Percentiles rank a stretch among this genome's conserved stretches.
Evolutionary conservation across 2,329 filamentous ascomycete genomes (phyloP).

Genomic region (Triangularia verruculosa): DNA sequence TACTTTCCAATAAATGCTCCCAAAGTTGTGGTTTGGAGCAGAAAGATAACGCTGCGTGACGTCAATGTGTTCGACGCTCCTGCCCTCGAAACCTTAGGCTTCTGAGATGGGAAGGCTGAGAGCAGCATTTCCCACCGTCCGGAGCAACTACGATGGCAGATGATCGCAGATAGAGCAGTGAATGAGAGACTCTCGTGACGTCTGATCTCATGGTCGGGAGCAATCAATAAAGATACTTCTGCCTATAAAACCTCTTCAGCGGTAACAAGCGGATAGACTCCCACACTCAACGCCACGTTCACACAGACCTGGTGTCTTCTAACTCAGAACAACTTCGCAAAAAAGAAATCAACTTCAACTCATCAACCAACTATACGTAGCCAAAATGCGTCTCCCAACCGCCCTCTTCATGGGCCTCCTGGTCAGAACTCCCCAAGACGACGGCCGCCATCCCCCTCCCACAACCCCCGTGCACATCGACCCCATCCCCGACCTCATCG

Average conservation of each 20-base stretch:
- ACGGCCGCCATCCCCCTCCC: background rate
- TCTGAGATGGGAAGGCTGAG: background rate
- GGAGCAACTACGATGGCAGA: background rate
- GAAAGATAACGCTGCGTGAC: slow-evolving; percentile 4
- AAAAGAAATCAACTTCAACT: background rate
- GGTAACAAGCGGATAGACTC: background rate
- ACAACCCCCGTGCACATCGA: slow-evolving; percentile 8
- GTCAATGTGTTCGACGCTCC: background rate
- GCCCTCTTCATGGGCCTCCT: background rate
- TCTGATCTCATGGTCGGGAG: background rate
- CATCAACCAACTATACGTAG: too few species aligned
- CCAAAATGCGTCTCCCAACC: slow-evolving; percentile 2
- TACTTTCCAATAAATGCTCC: background rate
- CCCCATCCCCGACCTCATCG: slow-evolving; percentile 15
- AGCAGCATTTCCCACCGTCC: background rate
- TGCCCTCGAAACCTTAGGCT: background rate
- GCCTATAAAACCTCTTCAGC: background rate
- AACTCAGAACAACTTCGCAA: too few species aligned
- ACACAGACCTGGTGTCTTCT: too few species aligned
- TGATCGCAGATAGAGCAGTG: background rate
- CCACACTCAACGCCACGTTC: too few species aligned
- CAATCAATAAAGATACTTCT: background rate
- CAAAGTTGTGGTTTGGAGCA: background rate
- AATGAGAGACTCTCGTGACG: background rate
- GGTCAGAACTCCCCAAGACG: background rate